A percentile compares a stretch with the other conserved stretches of the same genome.
Evolutionary conservation across 2,329 filamentous ascomycete species (phyloP).

Genomic region (Nigrospora oryzae): DNA sequence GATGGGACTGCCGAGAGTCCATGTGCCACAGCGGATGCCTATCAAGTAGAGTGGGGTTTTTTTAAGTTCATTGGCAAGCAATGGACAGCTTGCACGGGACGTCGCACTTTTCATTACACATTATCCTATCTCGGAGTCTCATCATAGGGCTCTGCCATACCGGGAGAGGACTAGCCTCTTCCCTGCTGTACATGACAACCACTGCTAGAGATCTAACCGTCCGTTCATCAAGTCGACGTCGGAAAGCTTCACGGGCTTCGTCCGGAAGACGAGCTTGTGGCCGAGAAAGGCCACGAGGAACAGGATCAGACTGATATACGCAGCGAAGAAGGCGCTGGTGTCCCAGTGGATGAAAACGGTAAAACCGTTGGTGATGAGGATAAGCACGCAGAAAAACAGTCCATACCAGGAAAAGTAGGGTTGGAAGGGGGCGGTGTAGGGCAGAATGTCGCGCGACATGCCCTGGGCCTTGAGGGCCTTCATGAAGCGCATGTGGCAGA

Average conservation of each 20-base stretch:
- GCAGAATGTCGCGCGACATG: constrained; percentile 47
- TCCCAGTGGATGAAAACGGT: constrained; percentile 58
- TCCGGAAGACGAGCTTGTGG: constrained; percentile 42
- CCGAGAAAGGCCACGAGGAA: constrained; percentile 51
- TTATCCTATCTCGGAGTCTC: too few relatives aligned
- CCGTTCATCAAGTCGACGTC: constrained; percentile 20
- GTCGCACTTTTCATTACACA: too few relatives aligned
- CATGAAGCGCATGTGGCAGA: constrained; percentile 59
- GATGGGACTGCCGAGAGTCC: too few relatives aligned
- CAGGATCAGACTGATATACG: constrained; percentile 56
- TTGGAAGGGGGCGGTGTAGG: constrained; percentile 53
- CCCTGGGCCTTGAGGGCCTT: constrained; percentile 46
- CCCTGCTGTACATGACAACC: too few relatives aligned
- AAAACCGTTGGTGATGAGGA: constrained; percentile 62
- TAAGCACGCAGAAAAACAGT: constrained; percentile 54
- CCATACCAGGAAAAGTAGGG: constrained; percentile 59
- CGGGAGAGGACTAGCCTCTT: too few relatives aligned
- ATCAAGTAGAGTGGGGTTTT: too few relatives aligned
- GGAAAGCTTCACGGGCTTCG: constrained; percentile 13
- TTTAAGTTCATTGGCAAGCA: too few relatives aligned
- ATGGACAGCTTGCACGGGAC: too few relatives aligned
- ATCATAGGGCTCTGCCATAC: too few relatives aligned
- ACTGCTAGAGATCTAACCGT: constrained; percentile 9
- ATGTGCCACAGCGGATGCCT: too few relatives aligned
- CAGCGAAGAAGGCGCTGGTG: constrained; percentile 52